Evolutionary conservation across 768 basidiomycete species (phyloP), one percentile per base, ranked within the genome.

Genomic region (Candolleomyces efflorescens): DNA sequence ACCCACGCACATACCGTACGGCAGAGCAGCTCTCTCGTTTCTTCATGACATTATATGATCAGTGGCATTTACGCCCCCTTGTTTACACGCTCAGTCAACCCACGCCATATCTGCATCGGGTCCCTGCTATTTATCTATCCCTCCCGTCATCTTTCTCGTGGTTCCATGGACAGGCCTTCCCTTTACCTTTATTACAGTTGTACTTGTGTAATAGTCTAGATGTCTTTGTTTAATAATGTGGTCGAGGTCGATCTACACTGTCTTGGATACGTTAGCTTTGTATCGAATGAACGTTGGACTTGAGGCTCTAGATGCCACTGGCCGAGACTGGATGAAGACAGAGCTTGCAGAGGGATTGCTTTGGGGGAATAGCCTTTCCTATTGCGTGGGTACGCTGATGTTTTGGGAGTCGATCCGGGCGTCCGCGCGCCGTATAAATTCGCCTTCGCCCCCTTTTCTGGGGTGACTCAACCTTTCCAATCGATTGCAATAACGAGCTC

Each of bases 171-270:
- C 64, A 61, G 23, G 38, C 27, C 36, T 24, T 52, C 22, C 11
- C 54, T 51, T 54, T 59, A 52, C 52, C 60, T 59, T 54, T 61
- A 51, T 60, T 56, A 39, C 32, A 55, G 50, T 64, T 62, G 60
- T 67, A 63, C 45, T 61, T 53, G n/a, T 53, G 51, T 53, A 53
- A 53, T 53, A 53, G 55, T 67, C 63, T 62, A 67, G 57, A 56
- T 65, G 62, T 66, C 58, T 47, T 60, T 54, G 62, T 59, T 64
- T 65, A 64, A 63, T 53, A 51, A 53, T 52, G 45, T 55, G 62
- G 62, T 65, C 62, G 61, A 63, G 61, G 61, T 65, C 64, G 66
- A 62, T 60, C 59, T 26, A 49, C 59, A 38, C 36, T n/a, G n/a
- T 59, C 57, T 55, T 32, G 10, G 26, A 22, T n/a, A 20, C 38